Evolutionary conservation across 2,329 filamentous ascomycete genomes (phyloP).

Genomic region (Grosmannia clavigera): DNA sequence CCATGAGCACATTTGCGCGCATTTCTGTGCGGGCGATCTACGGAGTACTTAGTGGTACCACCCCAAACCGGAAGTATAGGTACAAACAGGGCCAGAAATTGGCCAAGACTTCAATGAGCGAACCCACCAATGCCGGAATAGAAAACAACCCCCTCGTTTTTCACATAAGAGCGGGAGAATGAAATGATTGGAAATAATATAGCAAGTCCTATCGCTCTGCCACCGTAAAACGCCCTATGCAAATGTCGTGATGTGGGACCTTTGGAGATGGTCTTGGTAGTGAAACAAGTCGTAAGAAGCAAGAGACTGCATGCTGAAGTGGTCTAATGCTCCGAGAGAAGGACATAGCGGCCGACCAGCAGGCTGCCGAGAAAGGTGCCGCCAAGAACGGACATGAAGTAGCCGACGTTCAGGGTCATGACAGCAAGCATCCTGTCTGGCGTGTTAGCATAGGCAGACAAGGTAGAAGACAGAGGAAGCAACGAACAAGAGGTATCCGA

Average conservation of each 20-base stretch:
- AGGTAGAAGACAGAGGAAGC: too few species aligned
- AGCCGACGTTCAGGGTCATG: conserved; percentile 75
- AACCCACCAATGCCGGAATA: background rate
- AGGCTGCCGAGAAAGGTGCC: conserved; percentile 81
- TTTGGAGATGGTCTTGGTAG: background rate
- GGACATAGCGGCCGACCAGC: conserved; percentile 57
- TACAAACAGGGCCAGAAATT: background rate
- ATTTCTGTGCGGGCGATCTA: conserved; percentile 8
- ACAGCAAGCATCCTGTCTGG: conserved; percentile 72
- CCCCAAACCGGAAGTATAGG: background rate
- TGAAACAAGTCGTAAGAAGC: background rate
- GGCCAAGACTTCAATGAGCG: background rate
- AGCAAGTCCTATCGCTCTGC: background rate
- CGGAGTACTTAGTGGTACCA: conserved; percentile 6
- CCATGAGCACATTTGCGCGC: conserved; percentile 13
- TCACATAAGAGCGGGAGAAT: background rate
- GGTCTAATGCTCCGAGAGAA: conserved; percentile 35
- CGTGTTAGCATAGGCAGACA: background rate
- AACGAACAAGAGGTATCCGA: conserved; percentile 78
- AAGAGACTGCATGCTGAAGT: background rate
- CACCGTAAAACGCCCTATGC: background rate
- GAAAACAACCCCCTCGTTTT: background rate
- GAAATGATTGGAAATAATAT: background rate
- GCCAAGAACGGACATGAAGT: conserved; percentile 61
- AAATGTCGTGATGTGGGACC: background rate